These are phyloP conservation scores for Starmerella powellii DNA, from an alignment of 805 yeast species.

Conservation along the genomic window DNA sequence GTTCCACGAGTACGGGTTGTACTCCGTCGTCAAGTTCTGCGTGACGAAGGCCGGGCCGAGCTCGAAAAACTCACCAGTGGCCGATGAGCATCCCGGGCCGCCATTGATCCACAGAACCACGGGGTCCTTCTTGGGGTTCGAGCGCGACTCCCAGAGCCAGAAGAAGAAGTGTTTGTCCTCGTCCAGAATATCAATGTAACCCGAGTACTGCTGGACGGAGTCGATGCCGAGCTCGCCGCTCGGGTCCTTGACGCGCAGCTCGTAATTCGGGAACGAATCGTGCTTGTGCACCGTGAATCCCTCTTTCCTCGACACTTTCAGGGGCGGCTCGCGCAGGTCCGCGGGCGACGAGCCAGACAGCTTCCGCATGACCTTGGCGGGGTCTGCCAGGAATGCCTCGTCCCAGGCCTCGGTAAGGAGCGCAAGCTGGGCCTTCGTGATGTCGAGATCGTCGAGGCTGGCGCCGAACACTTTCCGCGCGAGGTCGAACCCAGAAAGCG, in stretches of 20 bases:
- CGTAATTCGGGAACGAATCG: conserved; percentile 32
- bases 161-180: conserved; percentile 89
- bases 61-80: conserved; percentile 86
- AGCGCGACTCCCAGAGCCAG: conserved; percentile 78
- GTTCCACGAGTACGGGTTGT: conserved; percentile 87
- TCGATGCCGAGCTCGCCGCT: conserved; percentile 58
- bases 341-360: conserved; percentile 9
- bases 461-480: conserved; percentile 6
- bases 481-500: conserved; percentile 6
- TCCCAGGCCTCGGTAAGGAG: conserved; percentile 11
- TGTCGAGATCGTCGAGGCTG: not conserved
- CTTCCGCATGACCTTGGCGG: conserved; percentile 3
- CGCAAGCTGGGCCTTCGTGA: not conserved
- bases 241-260: conserved; percentile 55
- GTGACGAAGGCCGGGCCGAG: conserved; percentile 79
- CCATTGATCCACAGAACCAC: conserved; percentile 86
- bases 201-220: conserved; percentile 64
- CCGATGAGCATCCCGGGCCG: conserved; percentile 94
- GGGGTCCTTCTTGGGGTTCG: conserved; percentile 77
- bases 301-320: conserved; percentile 8
- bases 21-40: conserved; percentile 55
- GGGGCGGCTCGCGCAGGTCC: conserved; percentile 14
- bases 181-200: conserved; percentile 63
- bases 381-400: conserved; percentile 4
- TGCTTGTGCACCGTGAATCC: conserved; percentile 13